Conservation (phyloP, 805 yeast genomes). For the Saccharomycopsis malanga region DNA sequence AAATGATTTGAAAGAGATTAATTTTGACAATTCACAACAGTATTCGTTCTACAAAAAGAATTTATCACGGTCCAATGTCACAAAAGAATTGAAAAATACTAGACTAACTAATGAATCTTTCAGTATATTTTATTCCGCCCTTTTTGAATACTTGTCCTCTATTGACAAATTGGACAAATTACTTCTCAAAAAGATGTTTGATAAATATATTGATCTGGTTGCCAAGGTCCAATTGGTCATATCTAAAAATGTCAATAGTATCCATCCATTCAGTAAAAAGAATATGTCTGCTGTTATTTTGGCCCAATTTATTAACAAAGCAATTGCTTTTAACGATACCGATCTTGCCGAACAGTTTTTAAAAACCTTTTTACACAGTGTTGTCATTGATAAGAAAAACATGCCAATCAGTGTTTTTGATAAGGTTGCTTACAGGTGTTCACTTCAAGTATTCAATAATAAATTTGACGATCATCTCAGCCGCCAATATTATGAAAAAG, state of each 20-base stretch:
- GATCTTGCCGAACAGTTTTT: slow-evolving; percentile 12
- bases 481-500: slow-evolving; percentile 1
- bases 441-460: slow-evolving; percentile 1
- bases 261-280: background rate
- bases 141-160: slow-evolving; percentile 4
- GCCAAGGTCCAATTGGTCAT: slow-evolving; percentile 4
- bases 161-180: background rate
- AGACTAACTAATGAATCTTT: slow-evolving; percentile 9
- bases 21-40: slow-evolving; percentile 11
- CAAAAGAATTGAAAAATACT: slow-evolving; percentile 4
- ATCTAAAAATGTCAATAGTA: background rate
- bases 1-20: slow-evolving; percentile 3
- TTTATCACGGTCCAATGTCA: slow-evolving; percentile 6
- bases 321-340: background rate
- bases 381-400: background rate
- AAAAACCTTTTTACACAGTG: slow-evolving; percentile 5
- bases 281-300: slow-evolving; percentile 7
- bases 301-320: slow-evolving; percentile 11
- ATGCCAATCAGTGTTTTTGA: slow-evolving; percentile 8
- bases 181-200: slow-evolving; percentile 3
- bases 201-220: slow-evolving; percentile 8
- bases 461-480: background rate
- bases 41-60: slow-evolving; percentile 8
- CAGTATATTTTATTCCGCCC: slow-evolving; percentile 12
- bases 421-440: slow-evolving; percentile 1